Conservation (phyloP, 345 rosid genomes). For the Salix koriyanagi region DNA sequence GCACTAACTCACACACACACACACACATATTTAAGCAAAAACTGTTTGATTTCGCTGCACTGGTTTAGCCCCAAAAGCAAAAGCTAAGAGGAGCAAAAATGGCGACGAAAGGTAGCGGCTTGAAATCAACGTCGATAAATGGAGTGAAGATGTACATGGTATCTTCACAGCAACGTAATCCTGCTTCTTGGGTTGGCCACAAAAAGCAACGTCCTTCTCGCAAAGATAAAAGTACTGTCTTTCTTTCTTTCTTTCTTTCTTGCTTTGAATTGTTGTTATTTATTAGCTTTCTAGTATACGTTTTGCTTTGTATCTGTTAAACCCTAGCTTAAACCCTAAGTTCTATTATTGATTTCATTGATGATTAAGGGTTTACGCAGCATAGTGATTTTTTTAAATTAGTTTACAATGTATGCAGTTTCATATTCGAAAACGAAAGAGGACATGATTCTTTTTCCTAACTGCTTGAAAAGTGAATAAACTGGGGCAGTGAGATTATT, state of each 20-base stretch:
- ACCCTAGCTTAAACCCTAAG: neutral
- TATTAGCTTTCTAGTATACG: neutral
- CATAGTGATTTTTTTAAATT: neutral
- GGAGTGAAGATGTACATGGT: conserved; percentile 72
- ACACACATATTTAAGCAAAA: neutral
- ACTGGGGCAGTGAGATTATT: neutral
- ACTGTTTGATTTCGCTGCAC: neutral
- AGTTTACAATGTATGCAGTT: neutral
- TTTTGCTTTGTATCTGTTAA: neutral
- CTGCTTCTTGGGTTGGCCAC: conserved; percentile 63
- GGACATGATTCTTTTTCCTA: neutral
- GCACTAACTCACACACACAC: conserved; percentile 19
- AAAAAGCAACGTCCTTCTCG: conserved; percentile 80
- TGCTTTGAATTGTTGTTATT: neutral
- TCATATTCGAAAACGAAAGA: neutral
- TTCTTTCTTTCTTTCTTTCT: neutral
- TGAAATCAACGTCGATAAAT: conserved; percentile 78
- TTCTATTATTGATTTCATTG: neutral
- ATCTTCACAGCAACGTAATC: conserved; percentile 55
- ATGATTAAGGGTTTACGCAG: neutral
- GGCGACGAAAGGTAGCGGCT: conserved; percentile 56
- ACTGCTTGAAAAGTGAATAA: neutral
- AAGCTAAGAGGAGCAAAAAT: conserved; percentile 16
- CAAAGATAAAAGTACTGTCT: conserved; percentile 48
- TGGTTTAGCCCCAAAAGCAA: neutral